Conservation (phyloP, 257 asterid species). For the Paraleonurus japonicus region DNA sequence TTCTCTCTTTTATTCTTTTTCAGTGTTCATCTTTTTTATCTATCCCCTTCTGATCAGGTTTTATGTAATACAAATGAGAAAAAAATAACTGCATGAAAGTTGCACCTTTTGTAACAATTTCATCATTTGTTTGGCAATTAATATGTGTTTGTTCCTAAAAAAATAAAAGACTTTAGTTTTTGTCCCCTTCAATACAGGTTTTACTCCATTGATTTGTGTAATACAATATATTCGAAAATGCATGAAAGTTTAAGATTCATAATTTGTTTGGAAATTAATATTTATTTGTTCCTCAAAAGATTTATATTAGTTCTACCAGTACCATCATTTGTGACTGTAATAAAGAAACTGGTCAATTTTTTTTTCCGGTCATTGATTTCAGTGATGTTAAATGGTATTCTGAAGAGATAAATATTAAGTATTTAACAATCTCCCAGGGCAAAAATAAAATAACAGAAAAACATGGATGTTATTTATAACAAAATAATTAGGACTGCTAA, state of each 20-base stretch:
- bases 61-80: constrained; percentile 26
- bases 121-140: constrained; percentile 32
- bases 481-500: too few relatives aligned
- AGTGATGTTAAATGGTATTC: neutral
- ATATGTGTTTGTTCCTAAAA: constrained; percentile 14
- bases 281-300: constrained; percentile 11
- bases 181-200: constrained; percentile 22
- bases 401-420: too few relatives aligned
- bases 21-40: neutral
- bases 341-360: neutral
- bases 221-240: too few relatives aligned
- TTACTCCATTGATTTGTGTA: constrained; percentile 27
- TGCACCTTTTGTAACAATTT: constrained; percentile 31
- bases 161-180: neutral
- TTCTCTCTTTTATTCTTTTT: constrained; percentile 16
- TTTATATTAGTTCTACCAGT: too few relatives aligned
- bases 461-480: too few relatives aligned
- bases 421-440: too few relatives aligned
- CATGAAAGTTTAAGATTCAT: constrained; percentile 10
- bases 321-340: neutral
- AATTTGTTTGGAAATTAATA: constrained; percentile 29
- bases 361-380: neutral
- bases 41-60: constrained; percentile 24
- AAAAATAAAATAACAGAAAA: too few relatives aligned
- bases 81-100: constrained; percentile 3